phyloP scores from a whole-genome alignment of 345 rosid genomes.

The Salix brachista region DNA sequence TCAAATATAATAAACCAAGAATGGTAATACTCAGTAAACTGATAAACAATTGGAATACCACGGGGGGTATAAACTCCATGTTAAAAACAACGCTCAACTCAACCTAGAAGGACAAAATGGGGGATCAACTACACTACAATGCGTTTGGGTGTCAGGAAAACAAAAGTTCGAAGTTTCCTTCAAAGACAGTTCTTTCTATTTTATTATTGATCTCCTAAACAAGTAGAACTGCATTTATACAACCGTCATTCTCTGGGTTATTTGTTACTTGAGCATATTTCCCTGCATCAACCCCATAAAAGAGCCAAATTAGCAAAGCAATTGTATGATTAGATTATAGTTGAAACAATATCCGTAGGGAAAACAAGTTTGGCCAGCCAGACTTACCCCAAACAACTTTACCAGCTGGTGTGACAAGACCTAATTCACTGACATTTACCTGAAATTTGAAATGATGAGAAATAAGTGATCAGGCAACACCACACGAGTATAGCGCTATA shows the following conservation, averaged over 20 bases:
- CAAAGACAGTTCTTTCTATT: neutral
- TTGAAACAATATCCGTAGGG: neutral
- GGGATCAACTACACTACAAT: neutral
- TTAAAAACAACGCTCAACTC: neutral
- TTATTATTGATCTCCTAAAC: conserved; percentile 38
- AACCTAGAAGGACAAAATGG: neutral
- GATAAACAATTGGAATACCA: neutral
- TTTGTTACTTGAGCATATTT: conserved; percentile 96
- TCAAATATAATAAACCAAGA: neutral
- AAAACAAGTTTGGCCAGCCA: neutral
- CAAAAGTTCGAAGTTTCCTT: neutral
- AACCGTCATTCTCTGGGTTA: conserved; percentile 89
- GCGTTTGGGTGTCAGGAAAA: neutral
- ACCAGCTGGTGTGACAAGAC: conserved; percentile 86
- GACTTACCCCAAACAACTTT: conserved; percentile 92
- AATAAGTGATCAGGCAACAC: neutral
- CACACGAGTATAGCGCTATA: neutral
- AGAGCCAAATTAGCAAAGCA: neutral
- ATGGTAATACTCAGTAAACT: neutral
- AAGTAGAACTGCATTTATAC: conserved; percentile 79
- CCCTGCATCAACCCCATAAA: conserved; percentile 45
- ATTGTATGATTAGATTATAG: neutral
- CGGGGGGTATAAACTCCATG: neutral
- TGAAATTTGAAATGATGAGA: conserved; percentile 21
- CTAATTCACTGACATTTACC: conserved; percentile 96